Evolutionary conservation across 2,329 filamentous ascomycete genomes (phyloP), one percentile per base, ranked within the genome.

Genomic region (Xylariaceae sp.): DNA sequence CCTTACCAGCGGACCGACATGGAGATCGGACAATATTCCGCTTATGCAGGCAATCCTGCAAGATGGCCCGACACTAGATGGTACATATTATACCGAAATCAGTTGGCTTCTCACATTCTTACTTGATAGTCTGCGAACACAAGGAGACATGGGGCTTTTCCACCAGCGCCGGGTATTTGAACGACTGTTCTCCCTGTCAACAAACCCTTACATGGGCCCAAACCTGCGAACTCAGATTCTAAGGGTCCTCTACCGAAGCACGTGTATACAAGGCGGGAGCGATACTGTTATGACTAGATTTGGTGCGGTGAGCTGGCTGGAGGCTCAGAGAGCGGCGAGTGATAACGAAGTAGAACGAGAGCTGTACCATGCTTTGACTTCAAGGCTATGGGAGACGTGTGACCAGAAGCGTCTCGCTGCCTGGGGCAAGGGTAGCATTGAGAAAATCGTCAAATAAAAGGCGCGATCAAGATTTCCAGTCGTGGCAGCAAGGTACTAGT

Each of bases 1-100:
- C 64, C 77, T 97, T 27, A 88, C 88, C 19, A 82, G 82, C 41
- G 79, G 82, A 0, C 91, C 92, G 1, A 66, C 75, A 20, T 97
- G 92, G 92, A 75, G 83, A 11, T 61, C 83, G 16, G 80, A 87
- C 48, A 83, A 81, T 60, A 79, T 93, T 20, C 77, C 93, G 6
- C 73, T 92, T n/a, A 80, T 81, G 20, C 74, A 79, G 55, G 75
- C 78, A 51, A 71, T 85, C 41, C 68, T 84, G 10, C 74, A 80
- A 4, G 64, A 73, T 12, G 68, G 75, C 40, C 73, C 79, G 0
- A 60, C 60, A 6, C 59, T 58, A 16, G 63, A 65, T 40, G 56
- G 57, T n/a, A 49, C 56, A 11, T 59, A 59, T 37, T 65, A 64
- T 45, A 55, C 61, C 1, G 63, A 65, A 44, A 27, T 64, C 40